These are phyloP conservation scores for Cladosporium phlei DNA, from an alignment of 2,329 filamentous ascomycete species.

Conservation along the genomic window DNA sequence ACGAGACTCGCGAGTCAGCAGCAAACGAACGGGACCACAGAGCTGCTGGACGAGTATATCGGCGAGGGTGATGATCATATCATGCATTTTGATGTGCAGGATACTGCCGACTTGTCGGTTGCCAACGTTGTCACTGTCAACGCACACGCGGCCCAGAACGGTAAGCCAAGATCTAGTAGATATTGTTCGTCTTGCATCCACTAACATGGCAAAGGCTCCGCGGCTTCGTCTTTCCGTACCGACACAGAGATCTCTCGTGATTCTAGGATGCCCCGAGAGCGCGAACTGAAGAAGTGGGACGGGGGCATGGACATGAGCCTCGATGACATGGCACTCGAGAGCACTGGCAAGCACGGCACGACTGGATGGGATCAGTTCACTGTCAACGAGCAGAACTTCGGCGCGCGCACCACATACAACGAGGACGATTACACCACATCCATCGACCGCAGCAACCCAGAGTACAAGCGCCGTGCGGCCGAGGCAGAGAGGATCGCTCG, in stretches of 20 bases:
- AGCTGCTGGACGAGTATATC: conserved; percentile 39
- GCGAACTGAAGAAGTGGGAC: conserved; percentile 77
- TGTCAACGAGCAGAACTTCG: conserved; percentile 81
- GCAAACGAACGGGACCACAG: conserved; percentile 44
- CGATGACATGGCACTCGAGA: conserved; percentile 61
- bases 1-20: conserved; percentile 36
- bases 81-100: conserved; percentile 60
- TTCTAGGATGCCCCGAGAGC: conserved; percentile 56
- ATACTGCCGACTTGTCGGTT: conserved; percentile 54
- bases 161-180: conserved; percentile 36
- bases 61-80: conserved; percentile 45
- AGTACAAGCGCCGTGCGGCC: conserved; percentile 72
- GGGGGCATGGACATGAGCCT: conserved; percentile 51
- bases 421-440: conserved; percentile 91
- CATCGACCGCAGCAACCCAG: conserved; percentile 78
- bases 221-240: conserved; percentile 69
- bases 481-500: conserved; percentile 77
- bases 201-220: conserved; percentile 48
- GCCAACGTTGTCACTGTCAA: conserved; percentile 51
- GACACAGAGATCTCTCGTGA: conserved; percentile 80
- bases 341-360: conserved; percentile 21
- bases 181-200: not conserved
- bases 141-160: conserved; percentile 52
- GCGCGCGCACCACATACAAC: conserved; percentile 83
- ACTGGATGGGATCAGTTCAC: conserved; percentile 87